Base-by-base conservation (phyloP, 2,329 filamentous ascomycete genomes). In the Colletotrichum sp. region DNA sequence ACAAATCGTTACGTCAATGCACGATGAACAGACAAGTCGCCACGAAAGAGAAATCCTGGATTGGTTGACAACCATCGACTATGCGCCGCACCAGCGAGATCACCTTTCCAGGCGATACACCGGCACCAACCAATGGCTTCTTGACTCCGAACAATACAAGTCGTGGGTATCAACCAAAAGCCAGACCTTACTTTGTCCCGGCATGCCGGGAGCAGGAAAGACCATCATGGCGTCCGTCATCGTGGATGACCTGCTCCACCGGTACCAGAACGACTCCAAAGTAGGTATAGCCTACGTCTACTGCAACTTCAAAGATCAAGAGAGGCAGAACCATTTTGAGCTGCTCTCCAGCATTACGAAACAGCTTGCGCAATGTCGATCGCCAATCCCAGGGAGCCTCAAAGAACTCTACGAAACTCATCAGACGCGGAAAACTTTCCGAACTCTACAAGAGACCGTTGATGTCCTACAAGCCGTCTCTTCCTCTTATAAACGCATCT, bases 151-250 rank as follows among this genome's bases (percentile, higher is more conserved):
- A 0, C 78, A 84, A 24, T 86, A 81, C 74, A 34, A 71, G 21
- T 30, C 38, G 3, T 87, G 83, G 85, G 1, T 81, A 0, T 48
- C 72, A 3, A 52, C 65, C 0, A 30, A 72, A 0, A 77, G 77
- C 1, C 74, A 81, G 34, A 86, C 81, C 0, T 71, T 90, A 0
- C 87, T 87, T 70, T 90, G 86, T 76, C 83, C 82, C 6, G 86
- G 87, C 0, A 87, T 87, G 28, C 86, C 87, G 0, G 87, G 88
- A 1, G 84, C 87, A 0, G 87, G 88, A 6, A 90, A 90, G 55
- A 80, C 79, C 1, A 74, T 81, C 2, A 36, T 81, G 21, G 68
- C 77, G 1, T 79, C 80, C 0, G 74, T 80, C 4, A 69, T 81
- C 0, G n/a, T 79, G 4, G 74, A 80, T 0, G 28, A 82, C 3